phyloP scores from a whole-genome alignment of 129 eudicot species.

The Pulicaria dysenterica region DNA sequence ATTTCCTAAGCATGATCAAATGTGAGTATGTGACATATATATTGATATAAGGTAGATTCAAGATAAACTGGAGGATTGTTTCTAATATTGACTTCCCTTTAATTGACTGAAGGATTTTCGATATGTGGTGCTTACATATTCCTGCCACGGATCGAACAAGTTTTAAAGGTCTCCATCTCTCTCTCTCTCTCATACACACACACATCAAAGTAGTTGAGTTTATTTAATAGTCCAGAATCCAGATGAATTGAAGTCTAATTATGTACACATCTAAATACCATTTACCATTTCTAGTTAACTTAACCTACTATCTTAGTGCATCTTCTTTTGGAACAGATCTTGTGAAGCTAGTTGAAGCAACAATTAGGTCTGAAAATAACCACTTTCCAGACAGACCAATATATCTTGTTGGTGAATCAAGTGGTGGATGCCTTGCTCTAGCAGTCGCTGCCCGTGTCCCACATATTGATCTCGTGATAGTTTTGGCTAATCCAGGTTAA shows the following conservation, averaged over 20 bases:
- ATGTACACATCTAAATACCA: not conserved
- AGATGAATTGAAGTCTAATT: no score
- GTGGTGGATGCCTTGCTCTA: conserved; percentile 80
- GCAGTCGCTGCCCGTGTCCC: conserved; percentile 69
- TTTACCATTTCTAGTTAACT: conserved; percentile 7
- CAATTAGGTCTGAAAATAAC: conserved; percentile 48
- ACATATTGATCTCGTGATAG: conserved; percentile 64
- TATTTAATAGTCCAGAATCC: no score
- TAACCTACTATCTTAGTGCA: not conserved
- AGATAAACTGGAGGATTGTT: not conserved
- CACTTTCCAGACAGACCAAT: conserved; percentile 56
- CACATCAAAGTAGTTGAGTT: no score
- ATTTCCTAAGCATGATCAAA: no score
- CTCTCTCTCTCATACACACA: not conserved
- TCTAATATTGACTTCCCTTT: not conserved
- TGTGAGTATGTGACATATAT: not conserved
- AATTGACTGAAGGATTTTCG: conserved; percentile 50
- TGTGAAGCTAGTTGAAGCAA: conserved; percentile 66
- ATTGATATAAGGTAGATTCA: not conserved
- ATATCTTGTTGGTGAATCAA: conserved; percentile 73
- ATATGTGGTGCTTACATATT: conserved; percentile 78
- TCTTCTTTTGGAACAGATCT: conserved; percentile 43
- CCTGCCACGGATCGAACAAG: conserved; percentile 66
- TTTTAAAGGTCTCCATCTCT: conserved; percentile 53
- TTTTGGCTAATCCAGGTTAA: conserved; percentile 76